These are phyloP conservation scores for Fusarium sp. DNA, from an alignment of 2,329 filamentous ascomycete genomes.

Conservation along the genomic window DNA sequence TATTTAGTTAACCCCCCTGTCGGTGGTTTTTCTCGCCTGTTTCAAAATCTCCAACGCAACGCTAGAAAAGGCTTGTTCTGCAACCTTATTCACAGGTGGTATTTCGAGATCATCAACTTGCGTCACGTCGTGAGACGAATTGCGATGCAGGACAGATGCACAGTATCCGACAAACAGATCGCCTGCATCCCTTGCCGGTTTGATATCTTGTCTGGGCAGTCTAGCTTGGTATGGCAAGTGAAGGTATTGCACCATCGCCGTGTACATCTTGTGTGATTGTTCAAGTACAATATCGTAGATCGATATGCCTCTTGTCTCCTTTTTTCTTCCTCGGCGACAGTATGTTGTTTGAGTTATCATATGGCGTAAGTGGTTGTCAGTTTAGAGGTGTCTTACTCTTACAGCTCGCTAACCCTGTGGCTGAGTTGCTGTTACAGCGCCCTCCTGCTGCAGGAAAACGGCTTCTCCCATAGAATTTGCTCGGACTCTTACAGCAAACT, in stretches of 20 bases:
- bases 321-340: no score
- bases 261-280: conserved; percentile 20
- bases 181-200: conserved; percentile 7
- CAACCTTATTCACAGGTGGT: conserved; percentile 26
- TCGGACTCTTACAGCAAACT: background rate
- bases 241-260: conserved; percentile 30
- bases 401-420: conserved; percentile 22
- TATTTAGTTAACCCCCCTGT: no score
- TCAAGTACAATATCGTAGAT: background rate
- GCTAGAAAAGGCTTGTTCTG: conserved; percentile 40
- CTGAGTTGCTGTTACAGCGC: conserved; percentile 1
- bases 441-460: background rate
- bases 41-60: conserved; percentile 29
- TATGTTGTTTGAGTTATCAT: no score
- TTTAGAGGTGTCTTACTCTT: background rate
- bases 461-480: conserved; percentile 6
- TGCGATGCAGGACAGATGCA: conserved; percentile 15
- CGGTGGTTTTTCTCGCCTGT: conserved; percentile 10
- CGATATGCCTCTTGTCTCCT: conserved; percentile 2
- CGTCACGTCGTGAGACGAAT: conserved; percentile 17
- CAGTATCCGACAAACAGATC: background rate
- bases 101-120: conserved; percentile 17
- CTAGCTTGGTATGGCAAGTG: conserved; percentile 11
- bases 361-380: no score
- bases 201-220: conserved; percentile 4